Conservation (phyloP, 768 basidiomycete species). For the Arthromyces matolae region DNA sequence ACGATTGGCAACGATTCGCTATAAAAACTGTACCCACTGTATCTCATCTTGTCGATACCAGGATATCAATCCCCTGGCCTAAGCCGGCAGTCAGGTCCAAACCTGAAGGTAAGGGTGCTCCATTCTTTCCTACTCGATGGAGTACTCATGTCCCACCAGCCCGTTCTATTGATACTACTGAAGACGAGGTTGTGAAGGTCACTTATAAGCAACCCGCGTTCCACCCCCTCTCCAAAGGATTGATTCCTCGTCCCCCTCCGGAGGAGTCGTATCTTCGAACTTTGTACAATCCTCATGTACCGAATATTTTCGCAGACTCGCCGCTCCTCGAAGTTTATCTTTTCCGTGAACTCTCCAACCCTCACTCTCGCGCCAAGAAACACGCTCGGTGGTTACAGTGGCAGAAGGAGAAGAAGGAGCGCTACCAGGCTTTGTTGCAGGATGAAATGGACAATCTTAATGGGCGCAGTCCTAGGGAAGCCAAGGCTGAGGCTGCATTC, state of each 20-base stretch:
- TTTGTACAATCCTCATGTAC: conserved; percentile 53
- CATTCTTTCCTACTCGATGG: neutral
- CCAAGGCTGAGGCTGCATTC: conserved; percentile 70
- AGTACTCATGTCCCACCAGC: conserved; percentile 31
- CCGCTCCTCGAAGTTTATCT: conserved; percentile 66
- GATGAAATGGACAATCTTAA: conserved; percentile 53
- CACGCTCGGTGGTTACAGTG: conserved; percentile 69
- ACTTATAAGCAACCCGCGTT: conserved; percentile 68
- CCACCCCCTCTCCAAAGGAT: conserved; percentile 31
- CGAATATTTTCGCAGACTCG: conserved; percentile 42
- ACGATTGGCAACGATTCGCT: conserved; percentile 72
- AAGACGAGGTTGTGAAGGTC: conserved; percentile 57
- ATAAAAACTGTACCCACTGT: conserved; percentile 58
- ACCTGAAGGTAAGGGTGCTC: conserved; percentile 40
- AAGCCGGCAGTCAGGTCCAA: conserved; percentile 36
- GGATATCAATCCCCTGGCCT: conserved; percentile 71
- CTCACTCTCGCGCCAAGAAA: conserved; percentile 80
- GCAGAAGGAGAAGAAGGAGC: conserved; percentile 40
- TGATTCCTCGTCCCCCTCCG: conserved; percentile 37
- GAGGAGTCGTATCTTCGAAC: conserved; percentile 57
- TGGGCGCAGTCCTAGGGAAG: conserved; percentile 59
- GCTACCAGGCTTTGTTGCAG: conserved; percentile 51
- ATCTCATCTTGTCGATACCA: conserved; percentile 37
- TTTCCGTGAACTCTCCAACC: conserved; percentile 70
- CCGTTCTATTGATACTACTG: conserved; percentile 59